Evolutionary conservation across 192 early-diverging fungal genomes (phyloP), one percentile per base, ranked within the genome.

Genomic region (Backusella parvicylindrica): DNA sequence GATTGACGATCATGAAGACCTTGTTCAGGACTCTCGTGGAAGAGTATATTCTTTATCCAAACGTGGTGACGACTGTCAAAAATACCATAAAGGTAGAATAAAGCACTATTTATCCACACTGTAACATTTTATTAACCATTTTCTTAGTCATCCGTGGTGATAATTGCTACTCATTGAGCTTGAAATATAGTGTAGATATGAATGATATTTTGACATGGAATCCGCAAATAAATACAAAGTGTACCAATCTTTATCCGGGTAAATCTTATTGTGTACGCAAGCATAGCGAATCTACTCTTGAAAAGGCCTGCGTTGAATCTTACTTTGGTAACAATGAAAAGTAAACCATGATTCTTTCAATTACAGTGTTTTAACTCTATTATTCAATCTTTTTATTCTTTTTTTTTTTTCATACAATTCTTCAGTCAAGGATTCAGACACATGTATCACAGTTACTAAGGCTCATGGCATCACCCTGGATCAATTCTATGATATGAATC

Each of bases 401-500:
- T 7, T 7, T 37, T 41, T 18, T 18, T 37, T 12, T 47, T 18
- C 30, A 13, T 70, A 8, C 60, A 9, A 21, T n/a, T 47, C 43
- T 32, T 35, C 33, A 79, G 77, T 75, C 12, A 56, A 56, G 13
- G 33, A 23, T 30, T 49, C 56, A 26, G 77, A 79, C 26, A 79
- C 53, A 40, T 79, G 77, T 66, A 68, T 43, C 23, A 70, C 37
- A 16, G 36, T 79, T 7, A 38, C 73, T 1, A 79, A 79, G 53
- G 63, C 60, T 30, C 66, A 74, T 28, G 41, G 60, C 18, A 74
- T 79, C 32, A 43, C 53, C 28, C 38, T 71, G 8, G 64, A 74
- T 37, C 63, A 70, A 5, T 75, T 79, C 26, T 79, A 75, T n/a
- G 49, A 68, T 16, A 65, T 74, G 78, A 79, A 79, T 36, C 78